These are phyloP conservation scores for Marasmius fiardii DNA, from an alignment of 1,284 basidiomycete species.

Conservation along the genomic window DNA sequence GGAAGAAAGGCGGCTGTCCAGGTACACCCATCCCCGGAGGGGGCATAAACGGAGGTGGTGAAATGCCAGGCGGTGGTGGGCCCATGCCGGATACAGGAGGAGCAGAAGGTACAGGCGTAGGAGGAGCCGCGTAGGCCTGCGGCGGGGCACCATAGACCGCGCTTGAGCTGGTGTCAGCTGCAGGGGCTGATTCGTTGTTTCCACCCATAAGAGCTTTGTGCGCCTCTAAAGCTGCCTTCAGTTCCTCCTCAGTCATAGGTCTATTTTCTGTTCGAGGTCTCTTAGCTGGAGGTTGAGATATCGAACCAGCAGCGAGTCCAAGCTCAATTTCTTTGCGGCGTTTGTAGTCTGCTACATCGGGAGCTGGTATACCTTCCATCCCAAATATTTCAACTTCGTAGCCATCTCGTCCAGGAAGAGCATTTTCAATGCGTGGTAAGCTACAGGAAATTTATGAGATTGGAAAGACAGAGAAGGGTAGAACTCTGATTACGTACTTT, in stretches of 20 bases:
- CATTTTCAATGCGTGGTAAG: conserved; percentile 88
- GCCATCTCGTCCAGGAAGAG: conserved; percentile 92
- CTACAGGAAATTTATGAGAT: conserved; percentile 28
- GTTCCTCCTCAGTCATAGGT: conserved; percentile 78
- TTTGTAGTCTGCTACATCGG: conserved; percentile 94
- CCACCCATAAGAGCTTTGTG: conserved; percentile 93
- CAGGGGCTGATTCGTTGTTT: conserved; percentile 36
- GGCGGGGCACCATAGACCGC: conserved; percentile 69
- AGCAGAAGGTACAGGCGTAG: conserved; percentile 42
- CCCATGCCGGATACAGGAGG: conserved; percentile 38
- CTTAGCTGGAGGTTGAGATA: conserved; percentile 75
- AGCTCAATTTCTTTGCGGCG: conserved; percentile 90
- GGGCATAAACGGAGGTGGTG: conserved; percentile 28
- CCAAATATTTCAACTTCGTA: conserved; percentile 99
- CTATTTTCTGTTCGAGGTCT: conserved; percentile 84
- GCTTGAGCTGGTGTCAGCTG: conserved; percentile 36
- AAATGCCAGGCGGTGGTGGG: conserved; percentile 44
- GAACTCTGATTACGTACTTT: conserved; percentile 56
- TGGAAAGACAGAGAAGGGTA: conserved; percentile 11
- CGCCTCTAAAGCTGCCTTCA: conserved; percentile 81
- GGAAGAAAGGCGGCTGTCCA: conserved; percentile 28
- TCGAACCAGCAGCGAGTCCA: conserved; percentile 78
- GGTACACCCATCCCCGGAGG: conserved; percentile 27
- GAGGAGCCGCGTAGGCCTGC: conserved; percentile 58
- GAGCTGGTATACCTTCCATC: conserved; percentile 97